phyloP scores from a whole-genome alignment of 2,329 filamentous ascomycete species.

The Parastagonospora avenae region DNA sequence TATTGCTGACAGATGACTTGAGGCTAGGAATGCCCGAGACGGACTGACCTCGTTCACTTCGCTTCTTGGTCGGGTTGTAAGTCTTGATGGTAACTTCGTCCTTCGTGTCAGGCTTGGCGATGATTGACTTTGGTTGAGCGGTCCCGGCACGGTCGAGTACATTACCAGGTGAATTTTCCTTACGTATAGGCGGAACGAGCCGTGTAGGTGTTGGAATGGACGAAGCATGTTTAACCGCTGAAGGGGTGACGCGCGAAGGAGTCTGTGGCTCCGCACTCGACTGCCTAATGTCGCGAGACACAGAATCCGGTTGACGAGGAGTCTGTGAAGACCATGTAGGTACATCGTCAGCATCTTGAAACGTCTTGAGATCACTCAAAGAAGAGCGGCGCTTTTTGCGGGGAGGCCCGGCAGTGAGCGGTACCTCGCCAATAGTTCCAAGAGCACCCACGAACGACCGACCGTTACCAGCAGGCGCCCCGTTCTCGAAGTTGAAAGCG shows the following conservation, averaged over 20 bases:
- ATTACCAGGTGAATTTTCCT: constrained; percentile 50
- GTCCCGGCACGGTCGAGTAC: constrained; percentile 27
- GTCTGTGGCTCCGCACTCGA: constrained; percentile 39
- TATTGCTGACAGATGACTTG: constrained; percentile 41
- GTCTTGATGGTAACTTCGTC: constrained; percentile 47
- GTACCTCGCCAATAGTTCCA: constrained; percentile 59
- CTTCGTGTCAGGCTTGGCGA: constrained; percentile 22
- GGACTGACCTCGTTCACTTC: constrained; percentile 52
- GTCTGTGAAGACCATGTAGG: constrained; percentile 47
- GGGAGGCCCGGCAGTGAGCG: constrained; percentile 42
- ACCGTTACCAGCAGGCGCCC: constrained; percentile 41
- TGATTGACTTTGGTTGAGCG: constrained; percentile 29
- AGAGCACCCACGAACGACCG: constrained; percentile 41
- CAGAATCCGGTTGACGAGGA: constrained; percentile 37
- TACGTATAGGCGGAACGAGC: constrained; percentile 52
- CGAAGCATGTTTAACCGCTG: constrained; percentile 46
- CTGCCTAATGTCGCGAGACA: constrained; percentile 27
- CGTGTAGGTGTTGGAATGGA: constrained; percentile 47
- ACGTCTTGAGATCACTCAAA: constrained; percentile 78
- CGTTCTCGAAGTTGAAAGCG: constrained; percentile 55
- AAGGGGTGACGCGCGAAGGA: constrained; percentile 27
- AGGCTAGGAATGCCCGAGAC: constrained; percentile 58
- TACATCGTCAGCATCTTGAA: constrained; percentile 62
- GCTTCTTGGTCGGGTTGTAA: constrained; percentile 50
- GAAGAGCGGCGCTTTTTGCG: constrained; percentile 86